These are phyloP conservation scores for slime mould (Dictyostelium discoideum) DNA, from an alignment of 78 protist species.

Conservation along the genomic window dicty_2.7 NC_007088.5:7747001-7747500, in stretches of 20 bases:
- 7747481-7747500: too few relatives aligned
- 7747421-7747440: slow-evolving; percentile 1
- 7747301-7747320: not conserved
- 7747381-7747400: not conserved
- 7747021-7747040: not conserved
- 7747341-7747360: not conserved
- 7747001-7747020: not conserved
- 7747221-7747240: not conserved
- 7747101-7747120: slow-evolving; percentile 13
- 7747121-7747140: slow-evolving; percentile 1
- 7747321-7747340: not conserved
- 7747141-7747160: slow-evolving; percentile 29
- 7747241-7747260: not conserved
- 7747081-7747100: slow-evolving; percentile 21
- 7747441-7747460: not conserved
- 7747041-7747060: not conserved
- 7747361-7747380: not conserved
- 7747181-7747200: slow-evolving; percentile 16
- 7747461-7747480: too few relatives aligned
- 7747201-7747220: not conserved
- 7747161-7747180: slow-evolving; percentile 14
- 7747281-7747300: not conserved
- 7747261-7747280: not conserved
- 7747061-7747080: not conserved
- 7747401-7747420: not conserved